Evolutionary conservation across 140 eudicot genomes (phyloP).

Genomic region (Flaveria floridana): DNA sequence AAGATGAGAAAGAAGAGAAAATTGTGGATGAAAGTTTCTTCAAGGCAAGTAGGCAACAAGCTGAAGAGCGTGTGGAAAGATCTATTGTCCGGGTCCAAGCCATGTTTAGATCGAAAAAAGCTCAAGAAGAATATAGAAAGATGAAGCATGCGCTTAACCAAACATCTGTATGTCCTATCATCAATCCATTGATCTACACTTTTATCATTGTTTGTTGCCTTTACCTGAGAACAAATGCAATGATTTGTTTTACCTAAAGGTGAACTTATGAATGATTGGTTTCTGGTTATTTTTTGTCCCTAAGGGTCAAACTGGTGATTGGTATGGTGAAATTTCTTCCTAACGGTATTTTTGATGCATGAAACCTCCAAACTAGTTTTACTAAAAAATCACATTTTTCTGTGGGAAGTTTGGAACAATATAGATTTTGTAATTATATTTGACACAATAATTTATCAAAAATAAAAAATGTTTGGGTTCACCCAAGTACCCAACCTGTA

Average conservation of each 20-base stretch:
- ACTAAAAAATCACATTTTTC: not conserved
- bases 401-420: not conserved
- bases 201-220: not conserved
- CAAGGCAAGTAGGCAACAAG: slow-evolving; percentile 78
- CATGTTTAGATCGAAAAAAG: slow-evolving; percentile 85
- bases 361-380: not conserved
- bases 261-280: not conserved
- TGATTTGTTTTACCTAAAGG: not conserved
- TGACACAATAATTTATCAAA: not conserved
- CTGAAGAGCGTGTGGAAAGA: slow-evolving; percentile 94
- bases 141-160: slow-evolving; percentile 65
- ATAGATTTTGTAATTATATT: not conserved
- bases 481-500: not conserved
- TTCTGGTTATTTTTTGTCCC: not conserved
- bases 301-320: not conserved
- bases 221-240: not conserved
- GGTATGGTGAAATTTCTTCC: not conserved
- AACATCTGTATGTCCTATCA: slow-evolving; percentile 46
- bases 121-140: slow-evolving; percentile 85
- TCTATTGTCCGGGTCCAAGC: slow-evolving; percentile 90
- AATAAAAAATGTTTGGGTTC: not conserved
- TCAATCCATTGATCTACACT: slow-evolving; percentile 7
- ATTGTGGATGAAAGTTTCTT: slow-evolving; percentile 73
- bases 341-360: not conserved
- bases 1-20: slow-evolving; percentile 35